Percentiles rank a stretch among this genome's conserved stretches.
Conservation (phyloP, 768 basidiomycete genomes). For the Chalciporus piperatus region DNA sequence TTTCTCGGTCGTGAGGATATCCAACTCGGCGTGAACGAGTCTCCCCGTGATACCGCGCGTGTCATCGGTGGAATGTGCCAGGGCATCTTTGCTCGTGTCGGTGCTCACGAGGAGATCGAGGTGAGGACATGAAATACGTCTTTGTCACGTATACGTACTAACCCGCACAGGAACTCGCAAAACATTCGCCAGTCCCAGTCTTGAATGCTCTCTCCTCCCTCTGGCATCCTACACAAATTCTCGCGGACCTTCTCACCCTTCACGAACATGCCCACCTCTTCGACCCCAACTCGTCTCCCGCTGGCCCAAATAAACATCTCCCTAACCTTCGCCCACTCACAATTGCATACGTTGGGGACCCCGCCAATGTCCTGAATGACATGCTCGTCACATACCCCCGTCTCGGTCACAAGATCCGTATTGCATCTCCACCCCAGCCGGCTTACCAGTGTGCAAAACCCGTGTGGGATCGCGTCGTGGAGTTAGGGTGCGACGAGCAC, state of each 20-base stretch:
- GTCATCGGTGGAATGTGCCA: constrained; percentile 95
- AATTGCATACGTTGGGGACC: constrained; percentile 91
- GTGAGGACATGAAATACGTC: constrained; percentile 41
- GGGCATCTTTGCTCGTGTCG: constrained; percentile 96
- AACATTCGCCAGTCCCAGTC: constrained; percentile 89
- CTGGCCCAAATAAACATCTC: constrained; percentile 32
- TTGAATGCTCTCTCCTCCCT: constrained; percentile 93
- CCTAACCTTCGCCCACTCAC: constrained; percentile 74
- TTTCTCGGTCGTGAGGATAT: constrained; percentile 91
- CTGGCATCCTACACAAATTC: constrained; percentile 95
- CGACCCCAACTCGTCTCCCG: constrained; percentile 21
- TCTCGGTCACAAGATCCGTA: constrained; percentile 79
- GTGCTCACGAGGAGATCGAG: constrained; percentile 90
- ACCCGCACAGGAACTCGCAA: constrained; percentile 73
- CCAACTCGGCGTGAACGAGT: constrained; percentile 95
- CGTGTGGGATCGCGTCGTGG: constrained; percentile 81
- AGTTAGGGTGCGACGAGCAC: constrained; percentile 66
- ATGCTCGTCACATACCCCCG: constrained; percentile 96
- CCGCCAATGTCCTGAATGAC: constrained; percentile 93
- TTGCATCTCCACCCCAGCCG: constrained; percentile 70
- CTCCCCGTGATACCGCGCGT: constrained; percentile 73
- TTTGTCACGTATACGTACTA: background rate
- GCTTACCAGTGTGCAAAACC: constrained; percentile 63
- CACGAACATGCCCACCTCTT: constrained; percentile 71
- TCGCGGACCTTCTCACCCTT: constrained; percentile 90